Evolutionary conservation across 495 filamentous ascomycete genomes (phyloP).

Genomic region (Bombardia bombarda): DNA sequence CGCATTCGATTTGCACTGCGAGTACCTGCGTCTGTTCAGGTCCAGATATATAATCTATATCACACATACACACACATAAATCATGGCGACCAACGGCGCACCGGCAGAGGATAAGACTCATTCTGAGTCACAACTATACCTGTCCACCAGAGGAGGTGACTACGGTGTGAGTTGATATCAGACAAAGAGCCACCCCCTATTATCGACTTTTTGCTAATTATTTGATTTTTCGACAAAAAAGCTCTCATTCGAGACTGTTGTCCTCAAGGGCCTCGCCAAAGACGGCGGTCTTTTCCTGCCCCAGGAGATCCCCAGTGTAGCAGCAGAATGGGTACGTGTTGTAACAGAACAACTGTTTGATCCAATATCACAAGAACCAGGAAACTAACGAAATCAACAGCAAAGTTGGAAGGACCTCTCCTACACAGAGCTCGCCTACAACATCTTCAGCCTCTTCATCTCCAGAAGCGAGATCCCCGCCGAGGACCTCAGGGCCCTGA

Average conservation of each 20-base stretch:
- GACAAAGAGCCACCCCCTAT: background rate
- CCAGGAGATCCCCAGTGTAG: constrained; percentile 64
- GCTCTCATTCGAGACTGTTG: constrained; percentile 86
- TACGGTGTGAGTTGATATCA: constrained; percentile 52
- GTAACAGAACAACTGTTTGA: background rate
- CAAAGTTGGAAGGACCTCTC: constrained; percentile 64
- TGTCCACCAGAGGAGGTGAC: constrained; percentile 73
- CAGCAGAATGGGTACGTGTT: constrained; percentile 46
- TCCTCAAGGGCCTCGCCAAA: constrained; percentile 80
- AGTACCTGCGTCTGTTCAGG: no score
- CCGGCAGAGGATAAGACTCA: constrained; percentile 24
- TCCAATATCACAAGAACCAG: background rate
- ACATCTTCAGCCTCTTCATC: constrained; percentile 75
- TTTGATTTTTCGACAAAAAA: constrained; percentile 23
- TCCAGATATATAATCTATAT: no score
- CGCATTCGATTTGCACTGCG: no score
- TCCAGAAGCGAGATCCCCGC: constrained; percentile 71
- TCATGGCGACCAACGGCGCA: constrained; percentile 11
- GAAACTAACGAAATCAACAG: no score
- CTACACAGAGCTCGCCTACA: constrained; percentile 71
- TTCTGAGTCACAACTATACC: constrained; percentile 65
- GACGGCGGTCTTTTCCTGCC: constrained; percentile 91
- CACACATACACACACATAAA: no score
- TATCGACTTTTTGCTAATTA: background rate
- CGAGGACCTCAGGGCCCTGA: constrained; percentile 71